A percentile compares a stretch with the other conserved stretches of the same genome.
phyloP scores from a whole-genome alignment of 1,139 yeast genomes.

The Meyerozyma carpophila region DNA sequence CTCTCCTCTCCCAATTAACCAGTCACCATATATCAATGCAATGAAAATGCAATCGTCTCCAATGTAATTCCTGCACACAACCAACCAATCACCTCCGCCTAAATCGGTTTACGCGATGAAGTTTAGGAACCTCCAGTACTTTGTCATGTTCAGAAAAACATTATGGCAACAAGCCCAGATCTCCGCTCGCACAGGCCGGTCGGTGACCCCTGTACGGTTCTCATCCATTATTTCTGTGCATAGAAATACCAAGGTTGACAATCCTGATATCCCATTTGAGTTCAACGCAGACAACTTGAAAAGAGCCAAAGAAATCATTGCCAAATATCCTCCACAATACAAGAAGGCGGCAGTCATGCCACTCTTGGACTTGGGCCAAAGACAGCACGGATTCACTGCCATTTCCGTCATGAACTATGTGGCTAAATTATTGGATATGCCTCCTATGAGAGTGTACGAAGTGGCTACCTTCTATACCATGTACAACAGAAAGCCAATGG shows the following conservation, averaged over 20 bases:
- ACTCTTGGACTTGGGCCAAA: conserved; percentile 78
- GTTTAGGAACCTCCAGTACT: background rate
- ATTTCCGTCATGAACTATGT: conserved; percentile 92
- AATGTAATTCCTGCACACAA: background rate
- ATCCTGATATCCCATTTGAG: conserved; percentile 66
- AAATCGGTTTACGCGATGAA: conserved; percentile 2
- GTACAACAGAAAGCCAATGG: conserved; percentile 87
- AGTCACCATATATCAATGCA: too few relatives aligned
- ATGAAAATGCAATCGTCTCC: too few relatives aligned
- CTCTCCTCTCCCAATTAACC: too few relatives aligned
- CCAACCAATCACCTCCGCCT: conserved; percentile 2
- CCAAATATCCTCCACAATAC: conserved; percentile 81
- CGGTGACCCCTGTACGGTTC: conserved; percentile 18
- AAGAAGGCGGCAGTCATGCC: conserved; percentile 91
- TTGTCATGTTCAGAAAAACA: conserved; percentile 5
- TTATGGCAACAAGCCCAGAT: conserved; percentile 4
- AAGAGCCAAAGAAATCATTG: conserved; percentile 68
- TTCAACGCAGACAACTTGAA: conserved; percentile 63
- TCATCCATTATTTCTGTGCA: conserved; percentile 59
- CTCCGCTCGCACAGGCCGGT: conserved; percentile 7
- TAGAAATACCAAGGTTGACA: conserved; percentile 66
- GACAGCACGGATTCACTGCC: conserved; percentile 83
- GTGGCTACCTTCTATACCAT: conserved; percentile 91
- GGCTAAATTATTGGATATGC: conserved; percentile 80
- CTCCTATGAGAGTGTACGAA: conserved; percentile 93